Conservation (phyloP, 352 stramenopile genomes). For the Thalassiosira livingstoniorum region DNA sequence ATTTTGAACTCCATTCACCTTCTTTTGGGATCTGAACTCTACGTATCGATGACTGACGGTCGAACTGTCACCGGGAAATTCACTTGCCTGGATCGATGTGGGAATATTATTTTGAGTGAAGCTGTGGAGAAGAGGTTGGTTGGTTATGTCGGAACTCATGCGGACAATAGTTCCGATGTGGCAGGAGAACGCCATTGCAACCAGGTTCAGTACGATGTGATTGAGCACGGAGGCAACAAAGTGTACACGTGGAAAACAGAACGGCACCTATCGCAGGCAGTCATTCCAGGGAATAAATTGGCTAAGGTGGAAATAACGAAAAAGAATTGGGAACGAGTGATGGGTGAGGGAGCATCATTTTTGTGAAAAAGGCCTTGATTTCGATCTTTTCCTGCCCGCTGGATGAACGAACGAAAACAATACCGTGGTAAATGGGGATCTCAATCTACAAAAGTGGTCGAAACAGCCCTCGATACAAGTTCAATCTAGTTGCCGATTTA, state of each 20-base stretch:
- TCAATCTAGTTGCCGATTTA: too few species aligned
- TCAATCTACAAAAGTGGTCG: too few species aligned
- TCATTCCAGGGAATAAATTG: not conserved
- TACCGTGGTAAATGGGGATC: too few species aligned
- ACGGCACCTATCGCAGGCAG: not conserved
- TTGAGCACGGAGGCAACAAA: not conserved
- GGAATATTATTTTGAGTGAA: constrained; percentile 2
- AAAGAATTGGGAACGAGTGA: too few species aligned
- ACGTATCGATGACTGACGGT: not conserved
- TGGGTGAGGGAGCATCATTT: too few species aligned
- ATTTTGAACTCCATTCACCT: not conserved
- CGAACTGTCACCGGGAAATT: constrained; percentile 2
- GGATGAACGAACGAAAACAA: too few species aligned
- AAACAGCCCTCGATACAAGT: too few species aligned
- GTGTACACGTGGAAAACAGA: not conserved
- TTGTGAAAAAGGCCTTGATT: too few species aligned
- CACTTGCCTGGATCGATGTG: constrained; percentile 3
- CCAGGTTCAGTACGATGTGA: not conserved
- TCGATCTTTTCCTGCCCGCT: too few species aligned
- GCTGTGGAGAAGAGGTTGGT: not conserved
- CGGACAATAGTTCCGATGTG: not conserved
- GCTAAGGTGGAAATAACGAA: not conserved
- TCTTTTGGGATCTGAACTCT: not conserved
- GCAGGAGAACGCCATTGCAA: not conserved
- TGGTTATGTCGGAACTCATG: not conserved